Base-by-base conservation (phyloP, 192 early-diverging fungal genomes). In the Coemansia sp. region DNA sequence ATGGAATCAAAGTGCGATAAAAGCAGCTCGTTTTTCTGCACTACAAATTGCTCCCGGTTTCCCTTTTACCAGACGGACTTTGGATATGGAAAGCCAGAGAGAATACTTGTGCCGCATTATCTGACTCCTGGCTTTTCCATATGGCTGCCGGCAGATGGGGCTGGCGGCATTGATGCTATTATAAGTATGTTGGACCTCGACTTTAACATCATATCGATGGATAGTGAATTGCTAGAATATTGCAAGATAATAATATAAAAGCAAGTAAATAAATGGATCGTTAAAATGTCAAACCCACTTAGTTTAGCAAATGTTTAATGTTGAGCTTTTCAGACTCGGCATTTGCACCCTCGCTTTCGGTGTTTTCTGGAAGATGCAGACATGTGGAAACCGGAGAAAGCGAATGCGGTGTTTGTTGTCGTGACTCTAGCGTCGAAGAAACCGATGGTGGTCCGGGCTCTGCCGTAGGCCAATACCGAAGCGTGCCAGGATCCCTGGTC, bases 231-330 rank as follows among this genome's bases (percentile, higher is more conserved):
- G 29, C 29, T 63, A 17, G 40, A 55, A 42, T 63, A 63, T 34
- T 33, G 62, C 20, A 25, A 55, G 10, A 31, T 63, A 34, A 55
- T 63, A 45, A 2, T 55, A 14, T 63, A 57, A n/a, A n/a, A n/a
- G n/a, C n/a, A n/a, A n/a, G n/a, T n/a, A n/a, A n/a, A n/a, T n/a
- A n/a, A n/a, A n/a, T n/a, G n/a, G n/a, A n/a, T n/a, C n/a, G n/a
- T 61, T 61, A 23, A 52, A 7, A 30, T 10, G 10, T 19, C n/a
- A 19, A 41, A 9, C 33, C 19, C 7, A 14, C 23, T 40, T 76
- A 76, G 48, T 76, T 76, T 22, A 76, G 55, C 17, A 76, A 22
- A 59, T 70, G 62, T 3, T 62, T 70, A 15, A 76, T 76, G 10
- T 54, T 55, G 11, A 70, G 54, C 34, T 76, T 76, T 34, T 54